Base-by-base conservation (phyloP, 108 stramenopile genomes). In the Schizochytrium sp. region DNA sequence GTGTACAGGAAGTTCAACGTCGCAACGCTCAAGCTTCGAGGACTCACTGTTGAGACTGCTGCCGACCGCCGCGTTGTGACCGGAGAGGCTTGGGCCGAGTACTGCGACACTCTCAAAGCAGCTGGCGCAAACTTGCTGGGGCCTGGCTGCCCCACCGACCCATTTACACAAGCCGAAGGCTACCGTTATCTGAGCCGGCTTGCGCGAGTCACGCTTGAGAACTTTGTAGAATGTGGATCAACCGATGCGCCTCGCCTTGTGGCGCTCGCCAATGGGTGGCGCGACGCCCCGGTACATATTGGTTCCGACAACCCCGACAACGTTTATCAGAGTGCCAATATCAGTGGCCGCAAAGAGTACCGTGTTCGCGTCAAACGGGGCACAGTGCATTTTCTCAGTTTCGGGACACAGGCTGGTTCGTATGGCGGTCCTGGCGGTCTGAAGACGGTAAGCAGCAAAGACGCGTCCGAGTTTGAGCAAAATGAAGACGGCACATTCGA, bases 331-430 rank as follows among this genome's bases (percentile, higher is more conserved):
- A 83, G 76, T 34, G 76, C 76, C 2, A 53, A 47, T 4, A 47
- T 83, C 12, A 83, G 76, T 23, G 76, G 76, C 2, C 76, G 45
- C 23, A 83, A 83, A 23, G 76, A 83, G 76, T 83, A 83, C 76
- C 19, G n/a, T 53, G 19, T 83, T 10, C 45, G 76, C n/a, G 76
- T 83, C 48, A 83, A 83, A 28, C 6, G 76, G 28, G 76, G 76
- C 1, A 83, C 76, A 6, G 76, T 83, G 45, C 19, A 83, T 6
- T 83, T 25, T 45, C 76, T 83, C 4, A 45, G 76, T 18, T 83
- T 83, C 51, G 76, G 18, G 6, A 53, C 76, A 3, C 76, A 83
- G 51, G 6, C 76, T 34, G 76, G 76, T 6, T 45, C 76, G 51
- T 83, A 83, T 34, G 76, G 76, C n/a, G 76, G 23, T 0, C 76